Evolutionary conservation across 2,329 filamentous ascomycete genomes (phyloP), one percentile per base, ranked within the genome.

Genomic region (Cyphellophora europaea): DNA sequence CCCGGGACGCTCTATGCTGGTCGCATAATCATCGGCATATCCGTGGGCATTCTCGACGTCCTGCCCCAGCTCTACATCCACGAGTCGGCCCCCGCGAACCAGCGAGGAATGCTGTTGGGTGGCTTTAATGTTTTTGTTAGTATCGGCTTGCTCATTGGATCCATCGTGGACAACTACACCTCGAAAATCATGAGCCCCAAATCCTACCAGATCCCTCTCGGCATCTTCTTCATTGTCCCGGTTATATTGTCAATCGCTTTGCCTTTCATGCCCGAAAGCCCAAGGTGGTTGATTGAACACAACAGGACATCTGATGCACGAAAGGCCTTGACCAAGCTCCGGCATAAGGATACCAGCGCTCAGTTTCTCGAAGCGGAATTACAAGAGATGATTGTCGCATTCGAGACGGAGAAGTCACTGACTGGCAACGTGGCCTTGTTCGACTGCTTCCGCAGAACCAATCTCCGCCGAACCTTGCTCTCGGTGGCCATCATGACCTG

Each of bases 31-130:
- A 69, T 74, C 35, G 72, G 72, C 2, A 38, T 75, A 3, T 66
- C 69, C 5, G 73, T 74, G 43, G 71, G 70, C 2, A 65, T 71
- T 45, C 66, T 73, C 49, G 71, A 73, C 69, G 72, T 68, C 2
- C 72, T 67, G 38, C 61, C 63, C 1, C 66, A 69, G 37, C 48
- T 69, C 0, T 68, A 66, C 41, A 57, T 71, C 12, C 67, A 70
- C 54, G 66, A 71, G 49, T 62, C 57, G 38, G 61, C 64, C 25
- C 66, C 66, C 2, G 64, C 66, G n/a, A 57, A 61, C 36, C 67
- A 65, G 33, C 59, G 67, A 12, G 67, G 65, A 2, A 50, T 70
- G 3, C 63, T 67, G 38, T 46, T 71, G 4, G 61, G 62, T 2
- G 56, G 51, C 1, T 70, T 70, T 46, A 61, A 66, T 38, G 65